Evolutionary conservation across 2,329 filamentous ascomycete species (phyloP).

Genomic region (Xylariaceae sp.): DNA sequence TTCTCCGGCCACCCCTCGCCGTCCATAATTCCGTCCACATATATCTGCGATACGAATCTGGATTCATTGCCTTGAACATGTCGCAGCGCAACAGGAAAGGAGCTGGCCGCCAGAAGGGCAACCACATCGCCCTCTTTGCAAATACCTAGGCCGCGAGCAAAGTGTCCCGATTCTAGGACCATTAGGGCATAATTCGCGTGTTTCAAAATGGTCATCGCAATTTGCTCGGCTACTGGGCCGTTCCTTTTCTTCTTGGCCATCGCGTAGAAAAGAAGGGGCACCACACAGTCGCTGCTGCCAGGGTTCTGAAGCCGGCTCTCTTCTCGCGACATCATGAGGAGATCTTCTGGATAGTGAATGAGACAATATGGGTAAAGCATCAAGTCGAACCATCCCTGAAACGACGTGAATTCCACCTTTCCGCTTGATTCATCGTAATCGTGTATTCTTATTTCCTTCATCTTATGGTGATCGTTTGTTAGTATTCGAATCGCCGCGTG

Average conservation of each 20-base stretch:
- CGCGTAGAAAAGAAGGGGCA: no score
- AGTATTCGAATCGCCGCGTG: not conserved
- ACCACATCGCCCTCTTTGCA: slow-evolving; percentile 8
- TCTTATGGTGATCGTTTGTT: not conserved
- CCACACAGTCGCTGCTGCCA: no score
- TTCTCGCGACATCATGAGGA: not conserved
- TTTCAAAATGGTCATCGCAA: not conserved
- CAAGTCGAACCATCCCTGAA: slow-evolving; percentile 1
- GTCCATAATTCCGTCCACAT: slow-evolving; percentile 8
- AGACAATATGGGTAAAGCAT: slow-evolving; percentile 4
- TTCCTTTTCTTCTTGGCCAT: not conserved
- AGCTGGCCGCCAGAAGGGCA: slow-evolving; percentile 3
- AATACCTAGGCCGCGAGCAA: not conserved
- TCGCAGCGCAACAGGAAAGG: slow-evolving; percentile 3
- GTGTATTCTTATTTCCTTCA: no score
- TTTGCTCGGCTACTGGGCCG: not conserved
- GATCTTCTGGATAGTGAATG: not conserved
- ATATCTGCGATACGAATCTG: slow-evolving; percentile 3
- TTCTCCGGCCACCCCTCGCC: slow-evolving; percentile 7
- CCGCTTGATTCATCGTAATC: not conserved
- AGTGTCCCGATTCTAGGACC: slow-evolving; percentile 4
- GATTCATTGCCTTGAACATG: slow-evolving; percentile 2
- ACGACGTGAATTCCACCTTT: not conserved
- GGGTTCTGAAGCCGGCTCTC: no score
- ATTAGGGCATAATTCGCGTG: slow-evolving; percentile 2